phyloP scores from a whole-genome alignment of 495 filamentous ascomycete species.

The Podospora tetraspora region DNA sequence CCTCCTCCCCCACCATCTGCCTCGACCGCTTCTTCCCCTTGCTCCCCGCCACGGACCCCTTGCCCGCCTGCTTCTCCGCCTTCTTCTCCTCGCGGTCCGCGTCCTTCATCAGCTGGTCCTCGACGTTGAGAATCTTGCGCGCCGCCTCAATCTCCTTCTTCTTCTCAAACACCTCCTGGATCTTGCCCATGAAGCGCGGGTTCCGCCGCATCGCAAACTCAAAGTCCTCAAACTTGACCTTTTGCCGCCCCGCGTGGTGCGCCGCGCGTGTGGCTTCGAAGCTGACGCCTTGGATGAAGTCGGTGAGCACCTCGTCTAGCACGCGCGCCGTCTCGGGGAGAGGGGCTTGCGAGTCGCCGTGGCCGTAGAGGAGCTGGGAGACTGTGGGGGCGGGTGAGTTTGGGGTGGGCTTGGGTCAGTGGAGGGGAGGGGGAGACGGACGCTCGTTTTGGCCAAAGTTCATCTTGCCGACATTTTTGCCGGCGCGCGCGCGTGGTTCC shows the following conservation, averaged over 20 bases:
- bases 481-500: slow-evolving; percentile 70
- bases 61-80: slow-evolving; percentile 8
- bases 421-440: slow-evolving; percentile 38
- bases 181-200: slow-evolving; percentile 77
- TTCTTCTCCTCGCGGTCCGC: slow-evolving; percentile 39
- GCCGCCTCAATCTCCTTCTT: slow-evolving; percentile 72
- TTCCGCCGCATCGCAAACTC: slow-evolving; percentile 86
- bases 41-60: neutral
- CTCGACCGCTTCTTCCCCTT: slow-evolving; percentile 17
- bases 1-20: slow-evolving; percentile 29
- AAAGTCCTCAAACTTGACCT: slow-evolving; percentile 98
- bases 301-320: slow-evolving; percentile 90
- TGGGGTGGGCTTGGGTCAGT: neutral
- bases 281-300: slow-evolving; percentile 82
- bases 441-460: slow-evolving; percentile 75
- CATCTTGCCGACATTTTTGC: slow-evolving; percentile 82
- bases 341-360: slow-evolving; percentile 67
- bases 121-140: slow-evolving; percentile 57
- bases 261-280: slow-evolving; percentile 82
- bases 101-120: slow-evolving; percentile 40
- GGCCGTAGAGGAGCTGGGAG: slow-evolving; percentile 74
- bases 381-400: slow-evolving; percentile 45
- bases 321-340: slow-evolving; percentile 78
- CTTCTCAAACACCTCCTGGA: slow-evolving; percentile 79
- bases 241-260: slow-evolving; percentile 75